Conservation (phyloP, 2,329 filamentous ascomycete species). For the Fusarium dimerum region DNA sequence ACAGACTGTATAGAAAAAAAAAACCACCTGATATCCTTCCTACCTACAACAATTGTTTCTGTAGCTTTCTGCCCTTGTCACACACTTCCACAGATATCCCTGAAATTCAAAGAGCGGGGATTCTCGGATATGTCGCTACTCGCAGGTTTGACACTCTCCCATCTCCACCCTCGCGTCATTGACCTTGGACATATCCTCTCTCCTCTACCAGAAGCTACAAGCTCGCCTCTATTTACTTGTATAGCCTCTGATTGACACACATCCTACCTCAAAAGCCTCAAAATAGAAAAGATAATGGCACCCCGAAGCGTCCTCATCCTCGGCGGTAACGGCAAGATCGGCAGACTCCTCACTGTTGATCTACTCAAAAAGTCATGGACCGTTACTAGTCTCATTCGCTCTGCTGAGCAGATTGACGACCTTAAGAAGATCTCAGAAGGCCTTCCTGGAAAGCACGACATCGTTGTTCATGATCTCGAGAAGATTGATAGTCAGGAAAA, state of each 20-base stretch:
- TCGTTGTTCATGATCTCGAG: conserved; percentile 67
- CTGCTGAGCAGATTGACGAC: conserved; percentile 60
- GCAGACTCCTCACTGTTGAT: conserved; percentile 68
- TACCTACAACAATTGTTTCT: no score
- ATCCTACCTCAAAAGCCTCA: conserved; percentile 1
- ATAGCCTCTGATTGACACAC: neutral
- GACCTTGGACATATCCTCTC: neutral
- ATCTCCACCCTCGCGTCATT: neutral
- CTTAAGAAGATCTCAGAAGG: conserved; percentile 59
- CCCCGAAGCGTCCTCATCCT: conserved; percentile 61
- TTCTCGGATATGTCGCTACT: neutral
- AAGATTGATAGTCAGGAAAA: conserved; percentile 64
- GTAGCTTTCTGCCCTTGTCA: no score
- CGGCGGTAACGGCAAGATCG: conserved; percentile 75
- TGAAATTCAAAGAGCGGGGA: neutral
- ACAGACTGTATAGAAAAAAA: no score
- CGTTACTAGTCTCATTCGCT: conserved; percentile 73
- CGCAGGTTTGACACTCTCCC: no score
- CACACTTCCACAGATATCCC: neutral
- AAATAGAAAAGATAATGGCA: conserved; percentile 12
- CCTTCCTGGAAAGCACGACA: conserved; percentile 59
- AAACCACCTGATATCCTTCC: no score
- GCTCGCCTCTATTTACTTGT: neutral
- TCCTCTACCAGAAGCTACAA: neutral
- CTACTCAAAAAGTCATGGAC: conserved; percentile 69